These are phyloP conservation scores for Tilletiaria anomala DNA, from an alignment of 1,284 basidiomycete genomes.

Conservation along the genomic window DNA sequence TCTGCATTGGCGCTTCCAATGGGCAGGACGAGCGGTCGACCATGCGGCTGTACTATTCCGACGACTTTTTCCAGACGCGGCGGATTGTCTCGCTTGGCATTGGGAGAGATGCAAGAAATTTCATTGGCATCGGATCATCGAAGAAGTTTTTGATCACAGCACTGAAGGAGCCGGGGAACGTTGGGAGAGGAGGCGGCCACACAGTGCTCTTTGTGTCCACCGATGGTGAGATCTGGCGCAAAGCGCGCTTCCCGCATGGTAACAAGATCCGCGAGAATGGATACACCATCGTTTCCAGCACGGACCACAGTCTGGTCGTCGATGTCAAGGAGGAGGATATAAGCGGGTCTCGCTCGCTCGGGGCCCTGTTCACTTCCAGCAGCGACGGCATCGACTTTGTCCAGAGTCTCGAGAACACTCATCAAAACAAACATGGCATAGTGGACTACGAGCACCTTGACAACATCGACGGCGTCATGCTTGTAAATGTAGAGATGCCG, in stretches of 20 bases:
- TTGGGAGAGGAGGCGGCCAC: slow-evolving; percentile 10
- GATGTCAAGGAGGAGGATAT: slow-evolving; percentile 51
- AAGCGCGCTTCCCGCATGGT: slow-evolving; percentile 59
- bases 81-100: slow-evolving; percentile 23
- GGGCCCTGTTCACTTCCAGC: slow-evolving; percentile 85
- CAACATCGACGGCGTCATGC: slow-evolving; percentile 80
- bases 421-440: slow-evolving; percentile 68
- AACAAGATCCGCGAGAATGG: slow-evolving; percentile 69
- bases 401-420: slow-evolving; percentile 76
- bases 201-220: slow-evolving; percentile 30
- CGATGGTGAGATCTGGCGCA: slow-evolving; percentile 27
- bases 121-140: slow-evolving; percentile 28
- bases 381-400: slow-evolving; percentile 89
- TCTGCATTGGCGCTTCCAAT: slow-evolving; percentile 20
- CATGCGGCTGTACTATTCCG: slow-evolving; percentile 23
- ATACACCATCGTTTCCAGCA: slow-evolving; percentile 89
- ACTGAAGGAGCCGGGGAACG: slow-evolving; percentile 16
- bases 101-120: slow-evolving; percentile 25
- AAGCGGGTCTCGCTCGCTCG: slow-evolving; percentile 40
- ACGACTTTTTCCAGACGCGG: slow-evolving; percentile 28
- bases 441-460: slow-evolving; percentile 87
- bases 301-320: slow-evolving; percentile 77
- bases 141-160: slow-evolving; percentile 31
- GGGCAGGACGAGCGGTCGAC: slow-evolving; percentile 5
- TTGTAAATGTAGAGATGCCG: slow-evolving; percentile 69